Evolutionary conservation across 1,139 yeast genomes (phyloP), one percentile per base, ranked within the genome.

Genomic region (Blastobotrys serpentis): DNA sequence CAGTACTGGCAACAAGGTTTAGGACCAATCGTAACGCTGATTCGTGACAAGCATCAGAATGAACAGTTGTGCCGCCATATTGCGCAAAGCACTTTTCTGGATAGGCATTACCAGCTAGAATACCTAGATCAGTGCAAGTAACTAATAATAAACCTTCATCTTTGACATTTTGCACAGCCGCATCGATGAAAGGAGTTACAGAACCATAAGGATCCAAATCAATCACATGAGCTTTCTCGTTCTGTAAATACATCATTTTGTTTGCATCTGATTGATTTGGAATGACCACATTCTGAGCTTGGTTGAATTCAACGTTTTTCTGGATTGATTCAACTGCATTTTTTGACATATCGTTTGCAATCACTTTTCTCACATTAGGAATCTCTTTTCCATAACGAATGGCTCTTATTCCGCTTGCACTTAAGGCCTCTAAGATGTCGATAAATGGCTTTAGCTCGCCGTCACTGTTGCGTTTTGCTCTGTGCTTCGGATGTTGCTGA

Each of bases 201-300:
- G 97, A 85, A 17, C 99, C 99, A 64, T 92, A 92, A 0, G 99
- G 99, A 64, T 92, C 99, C 49, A 92, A 75, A 68, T 92, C 99
- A 50, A 94, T 81, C 8, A 87, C 86, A 62, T 92, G 95, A 13
- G 57, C 61, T 43, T 62, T 67, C 18, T 69, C 70, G 25, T 69
- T 64, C 0, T 76, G 64, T 47, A 75, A 72, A 44, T 73, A 70
- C 96, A 92, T 88, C 63, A 77, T 80, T 43, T 80, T 80, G 56
- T 85, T 87, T 21, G 98, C 98, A 69, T 92, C 98, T 18, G 92
- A 96, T 58, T 78, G 77, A 59, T 86, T 83, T 8, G 94, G 76
- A 37, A 64, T 66, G 21, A 92, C 88, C 7, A 72, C 66, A 30
- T 71, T 68, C 2, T 66, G 63, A 2, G 86, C 79, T 11, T 74